Conservation (phyloP, 225 moss, liverwort and hornwort genomes). For the Climacium dendroides region DNA sequence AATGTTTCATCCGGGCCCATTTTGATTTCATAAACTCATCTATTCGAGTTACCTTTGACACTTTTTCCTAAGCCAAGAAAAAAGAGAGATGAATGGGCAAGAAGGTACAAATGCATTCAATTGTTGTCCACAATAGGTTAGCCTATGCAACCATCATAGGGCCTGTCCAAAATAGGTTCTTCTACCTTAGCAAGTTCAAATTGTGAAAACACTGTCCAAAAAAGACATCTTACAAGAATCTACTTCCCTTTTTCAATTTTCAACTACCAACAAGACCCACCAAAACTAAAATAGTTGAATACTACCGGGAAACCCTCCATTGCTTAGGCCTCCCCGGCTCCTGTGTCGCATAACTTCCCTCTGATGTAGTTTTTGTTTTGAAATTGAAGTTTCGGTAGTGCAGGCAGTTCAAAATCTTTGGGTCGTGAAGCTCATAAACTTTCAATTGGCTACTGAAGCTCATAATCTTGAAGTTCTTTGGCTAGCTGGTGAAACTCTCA, state of each 20-base stretch:
- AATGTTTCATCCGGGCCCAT: no score
- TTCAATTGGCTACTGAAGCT: neutral
- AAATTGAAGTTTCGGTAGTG: neutral
- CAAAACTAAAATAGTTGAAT: neutral
- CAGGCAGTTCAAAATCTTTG: neutral
- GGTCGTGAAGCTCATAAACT: no score
- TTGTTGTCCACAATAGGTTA: no score
- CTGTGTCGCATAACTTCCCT: neutral
- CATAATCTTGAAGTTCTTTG: neutral
- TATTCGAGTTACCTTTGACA: no score
- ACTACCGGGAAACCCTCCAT: neutral
- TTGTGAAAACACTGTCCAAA: neutral
- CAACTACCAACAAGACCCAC: neutral
- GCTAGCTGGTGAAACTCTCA: neutral
- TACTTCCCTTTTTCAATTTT: no score
- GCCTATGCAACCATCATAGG: no score
- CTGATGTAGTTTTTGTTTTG: neutral
- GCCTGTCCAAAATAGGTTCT: no score
- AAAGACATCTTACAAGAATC: neutral
- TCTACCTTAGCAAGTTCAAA: no score
- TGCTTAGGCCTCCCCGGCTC: neutral
- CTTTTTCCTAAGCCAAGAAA: no score
- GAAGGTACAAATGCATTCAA: no score
- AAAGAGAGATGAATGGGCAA: no score
- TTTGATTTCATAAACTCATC: no score